A percentile compares a stretch with the other conserved stretches of the same genome.
These are phyloP conservation scores for Bruguiera sexangula DNA, from an alignment of 345 rosid genomes.

Conservation along the genomic window DNA sequence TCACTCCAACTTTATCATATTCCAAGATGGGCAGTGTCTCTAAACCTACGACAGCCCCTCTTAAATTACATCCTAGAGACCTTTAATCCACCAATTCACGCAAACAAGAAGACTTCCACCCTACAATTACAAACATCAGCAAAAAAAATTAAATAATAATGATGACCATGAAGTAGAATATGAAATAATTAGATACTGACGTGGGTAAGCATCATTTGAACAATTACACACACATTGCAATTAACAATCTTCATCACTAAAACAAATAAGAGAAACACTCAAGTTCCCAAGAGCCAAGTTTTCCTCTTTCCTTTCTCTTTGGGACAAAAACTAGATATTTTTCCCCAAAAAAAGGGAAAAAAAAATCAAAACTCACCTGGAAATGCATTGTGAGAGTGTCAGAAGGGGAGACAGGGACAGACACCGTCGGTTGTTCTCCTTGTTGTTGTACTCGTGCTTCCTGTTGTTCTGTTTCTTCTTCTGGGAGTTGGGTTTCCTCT, in stretches of 20 bases:
- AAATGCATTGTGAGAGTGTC: constrained; percentile 84
- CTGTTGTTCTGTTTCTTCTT: constrained; percentile 29
- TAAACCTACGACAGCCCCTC: no score
- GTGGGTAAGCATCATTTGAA: neutral
- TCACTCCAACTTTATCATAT: no score
- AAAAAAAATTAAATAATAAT: no score
- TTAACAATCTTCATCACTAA: neutral
- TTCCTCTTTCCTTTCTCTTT: neutral
- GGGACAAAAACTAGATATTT: neutral
- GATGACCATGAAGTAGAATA: no score
- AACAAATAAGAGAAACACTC: neutral
- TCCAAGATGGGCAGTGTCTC: no score
- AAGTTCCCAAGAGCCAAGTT: neutral
- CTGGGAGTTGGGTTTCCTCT: constrained; percentile 47
- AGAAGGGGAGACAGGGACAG: constrained; percentile 84
- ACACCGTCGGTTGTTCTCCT: constrained; percentile 49
- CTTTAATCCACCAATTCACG: no score
- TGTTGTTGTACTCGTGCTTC: constrained; percentile 11
- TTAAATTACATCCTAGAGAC: no score
- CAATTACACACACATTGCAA: neutral
- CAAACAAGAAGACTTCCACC: no score
- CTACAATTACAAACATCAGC: no score
- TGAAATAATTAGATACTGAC: neutral
- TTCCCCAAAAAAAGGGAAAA: neutral
- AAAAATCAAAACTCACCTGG: constrained; percentile 38